Percentiles rank a stretch among this genome's conserved stretches.
Evolutionary conservation across 2,329 filamentous ascomycete genomes (phyloP).

Genomic region (Ophiostoma sp.): DNA sequence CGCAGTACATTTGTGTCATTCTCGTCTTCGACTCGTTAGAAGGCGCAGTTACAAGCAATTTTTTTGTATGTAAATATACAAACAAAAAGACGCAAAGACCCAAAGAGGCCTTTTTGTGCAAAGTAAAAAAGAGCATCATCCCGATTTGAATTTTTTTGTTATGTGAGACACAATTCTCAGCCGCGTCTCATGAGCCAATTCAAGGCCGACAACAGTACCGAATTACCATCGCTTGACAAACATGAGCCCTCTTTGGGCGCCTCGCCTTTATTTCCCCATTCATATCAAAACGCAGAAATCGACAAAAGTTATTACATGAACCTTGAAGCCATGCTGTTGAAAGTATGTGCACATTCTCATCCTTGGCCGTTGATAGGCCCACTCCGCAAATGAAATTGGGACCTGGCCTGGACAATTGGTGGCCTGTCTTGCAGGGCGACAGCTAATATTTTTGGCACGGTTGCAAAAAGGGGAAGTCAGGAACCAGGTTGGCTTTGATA

Average conservation of each 20-base stretch:
- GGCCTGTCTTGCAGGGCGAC: not conserved
- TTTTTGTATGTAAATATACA: not conserved
- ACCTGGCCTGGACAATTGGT: not conserved
- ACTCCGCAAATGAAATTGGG: slow-evolving; percentile 16
- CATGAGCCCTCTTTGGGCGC: slow-evolving; percentile 1
- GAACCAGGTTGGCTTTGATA: slow-evolving; percentile 2
- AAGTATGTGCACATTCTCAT: not conserved
- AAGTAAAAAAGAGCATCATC: not conserved
- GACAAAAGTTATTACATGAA: not conserved
- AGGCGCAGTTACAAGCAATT: not conserved
- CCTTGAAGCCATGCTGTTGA: not conserved
- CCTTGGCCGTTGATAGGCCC: slow-evolving; percentile 19
- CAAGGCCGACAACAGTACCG: not conserved
- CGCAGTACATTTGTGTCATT: slow-evolving; percentile 11
- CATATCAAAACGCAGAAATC: not conserved
- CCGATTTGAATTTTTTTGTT: not conserved
- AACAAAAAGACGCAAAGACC: not conserved
- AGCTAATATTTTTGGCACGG: not conserved
- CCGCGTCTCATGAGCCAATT: not conserved
- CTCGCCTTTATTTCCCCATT: not conserved
- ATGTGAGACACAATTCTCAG: not conserved
- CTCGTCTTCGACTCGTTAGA: not conserved
- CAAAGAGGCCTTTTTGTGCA: not conserved
- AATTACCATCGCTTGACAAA: not conserved
- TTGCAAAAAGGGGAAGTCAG: not conserved